phyloP scores from a whole-genome alignment of 768 basidiomycete genomes.

The Dentipellis sp. region DNA sequence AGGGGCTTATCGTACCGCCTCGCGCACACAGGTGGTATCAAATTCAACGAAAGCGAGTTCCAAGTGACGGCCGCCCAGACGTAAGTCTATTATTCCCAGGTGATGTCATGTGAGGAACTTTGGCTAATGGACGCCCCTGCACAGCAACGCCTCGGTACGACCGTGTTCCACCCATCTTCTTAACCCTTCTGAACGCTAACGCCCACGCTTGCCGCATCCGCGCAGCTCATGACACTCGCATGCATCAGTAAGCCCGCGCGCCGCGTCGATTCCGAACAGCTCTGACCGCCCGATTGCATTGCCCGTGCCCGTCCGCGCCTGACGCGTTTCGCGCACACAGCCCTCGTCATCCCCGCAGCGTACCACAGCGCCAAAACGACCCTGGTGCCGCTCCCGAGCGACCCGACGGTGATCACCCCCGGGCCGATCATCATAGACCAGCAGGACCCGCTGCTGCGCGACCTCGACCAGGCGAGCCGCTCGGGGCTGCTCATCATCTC shows the following conservation, averaged over 20 bases:
- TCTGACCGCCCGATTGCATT: neutral
- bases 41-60: constrained; percentile 61
- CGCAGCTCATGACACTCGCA: constrained; percentile 74
- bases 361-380: constrained; percentile 43
- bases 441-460: constrained; percentile 12
- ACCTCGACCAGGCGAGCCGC: constrained; percentile 16
- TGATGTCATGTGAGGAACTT: too few species aligned
- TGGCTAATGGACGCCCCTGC: neutral
- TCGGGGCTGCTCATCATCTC: constrained; percentile 67
- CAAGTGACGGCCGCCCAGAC: constrained; percentile 82
- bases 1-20: neutral
- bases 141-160: constrained; percentile 10
- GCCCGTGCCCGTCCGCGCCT: neutral
- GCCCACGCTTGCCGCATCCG: neutral
- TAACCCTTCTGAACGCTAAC: too few species aligned
- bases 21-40: constrained; percentile 45
- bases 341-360: constrained; percentile 87
- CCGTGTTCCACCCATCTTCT: neutral
- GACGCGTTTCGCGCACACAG: constrained; percentile 19
- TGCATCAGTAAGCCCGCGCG: constrained; percentile 57
- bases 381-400: neutral
- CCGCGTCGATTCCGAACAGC: neutral
- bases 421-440: neutral
- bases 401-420: neutral
- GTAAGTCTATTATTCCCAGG: constrained; percentile 29